Evolutionary conservation across 306 rosid species (phyloP), one percentile per base, ranked within the genome.

Genomic region (Prunus mira): DNA sequence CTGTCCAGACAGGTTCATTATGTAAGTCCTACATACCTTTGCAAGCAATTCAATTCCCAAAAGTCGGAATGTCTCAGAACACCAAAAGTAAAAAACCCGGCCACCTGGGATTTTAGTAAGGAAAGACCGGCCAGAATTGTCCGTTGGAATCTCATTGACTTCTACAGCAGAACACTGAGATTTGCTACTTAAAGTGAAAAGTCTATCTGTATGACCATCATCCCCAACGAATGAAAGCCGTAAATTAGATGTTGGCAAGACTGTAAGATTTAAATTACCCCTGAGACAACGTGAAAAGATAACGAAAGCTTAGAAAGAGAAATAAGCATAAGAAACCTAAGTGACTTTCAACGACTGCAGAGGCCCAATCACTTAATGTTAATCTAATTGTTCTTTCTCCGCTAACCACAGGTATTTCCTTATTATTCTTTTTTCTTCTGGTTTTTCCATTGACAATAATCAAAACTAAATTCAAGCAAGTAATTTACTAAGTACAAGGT

Each of bases 51-150:
- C 98, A 62, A 57, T 77, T 57, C 99, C 99, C 90, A 96, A 81
- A 69, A 96, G 97, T 84, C 84, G 89, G 12, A 98, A 96, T 78
- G 88, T 91, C 85, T 96, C 99, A 41, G 96, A 86, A 86, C 96
- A 91, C 99, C 99, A 96, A 82, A 91, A 92, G 84, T 88, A 87
- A 70, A 83, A 82, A 20, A 74, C 67, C 69, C 56, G 82, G 62
- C 84, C 85, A 82, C 80, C 88, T 65, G 89, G 82, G 20, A 74
- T 47, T 66, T 82, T 89, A 43, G 92, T 50, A 73, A 85, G 74
- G 80, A 96, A 91, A 73, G 97, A 96, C 49, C 97, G 85, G 51
- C 99, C 93, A 69, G 99, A 91, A 72, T 55, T 61, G 82, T 96
- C 99, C 0, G 84, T 78, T 45, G 83, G 74, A 66, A 96, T 92